Percentiles rank a stretch among this genome's conserved stretches.
These are phyloP conservation scores for Heritiera fomes DNA, from an alignment of 345 rosid species.

Conservation along the genomic window DNA sequence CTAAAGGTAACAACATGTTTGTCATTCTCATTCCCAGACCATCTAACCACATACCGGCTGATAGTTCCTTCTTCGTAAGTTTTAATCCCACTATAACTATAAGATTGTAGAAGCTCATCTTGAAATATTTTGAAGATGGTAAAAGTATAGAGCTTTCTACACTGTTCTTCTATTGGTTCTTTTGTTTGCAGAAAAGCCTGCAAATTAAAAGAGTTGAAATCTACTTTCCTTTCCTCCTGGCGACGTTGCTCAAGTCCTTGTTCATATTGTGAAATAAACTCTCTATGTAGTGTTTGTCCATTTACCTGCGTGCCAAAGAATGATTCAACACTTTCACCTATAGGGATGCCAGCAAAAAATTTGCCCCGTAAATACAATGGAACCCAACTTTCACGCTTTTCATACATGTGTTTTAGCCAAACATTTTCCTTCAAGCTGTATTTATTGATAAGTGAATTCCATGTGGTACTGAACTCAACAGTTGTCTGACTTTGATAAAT, in stretches of 20 bases:
- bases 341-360: constrained; percentile 78
- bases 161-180: constrained; percentile 83
- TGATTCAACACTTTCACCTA: constrained; percentile 52
- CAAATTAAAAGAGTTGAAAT: constrained; percentile 65
- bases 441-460: constrained; percentile 63
- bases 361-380: constrained; percentile 65
- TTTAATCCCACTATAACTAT: constrained; percentile 62
- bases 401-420: constrained; percentile 77
- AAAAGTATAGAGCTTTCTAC: constrained; percentile 75
- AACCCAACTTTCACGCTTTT: constrained; percentile 76
- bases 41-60: constrained; percentile 61
- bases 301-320: constrained; percentile 63
- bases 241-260: constrained; percentile 66
- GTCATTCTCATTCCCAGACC: constrained; percentile 72
- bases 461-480: constrained; percentile 60
- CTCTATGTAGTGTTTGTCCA: constrained; percentile 56
- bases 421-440: constrained; percentile 55
- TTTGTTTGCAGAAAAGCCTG: constrained; percentile 71
- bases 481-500: constrained; percentile 65
- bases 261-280: constrained; percentile 62
- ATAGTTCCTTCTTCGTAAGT: constrained; percentile 74
- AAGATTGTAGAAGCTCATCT: constrained; percentile 68
- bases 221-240: constrained; percentile 81
- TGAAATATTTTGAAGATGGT: constrained; percentile 74
- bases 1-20: constrained; percentile 67